Evolutionary conservation across 2,329 filamentous ascomycete species (phyloP).

Genomic region (Lachnellula subtilissima): DNA sequence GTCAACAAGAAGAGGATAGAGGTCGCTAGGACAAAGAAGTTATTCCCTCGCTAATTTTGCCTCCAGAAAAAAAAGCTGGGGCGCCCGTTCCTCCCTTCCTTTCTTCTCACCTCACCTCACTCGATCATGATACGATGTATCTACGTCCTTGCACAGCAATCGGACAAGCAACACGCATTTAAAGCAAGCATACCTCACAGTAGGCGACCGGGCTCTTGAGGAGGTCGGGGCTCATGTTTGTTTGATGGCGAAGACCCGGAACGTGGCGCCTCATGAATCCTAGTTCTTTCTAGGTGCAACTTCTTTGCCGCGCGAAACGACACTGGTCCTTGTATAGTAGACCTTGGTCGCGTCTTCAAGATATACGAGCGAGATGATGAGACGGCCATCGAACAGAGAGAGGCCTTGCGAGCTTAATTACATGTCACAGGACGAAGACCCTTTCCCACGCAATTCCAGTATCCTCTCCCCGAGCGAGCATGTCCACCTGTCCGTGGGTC

Average conservation of each 20-base stretch:
- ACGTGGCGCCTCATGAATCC: not conserved
- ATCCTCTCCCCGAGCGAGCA: not conserved
- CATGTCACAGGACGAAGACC: not conserved
- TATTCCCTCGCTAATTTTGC: not conserved
- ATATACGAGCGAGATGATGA: not conserved
- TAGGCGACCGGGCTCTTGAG: not conserved
- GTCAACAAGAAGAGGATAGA: not conserved
- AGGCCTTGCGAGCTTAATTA: not conserved
- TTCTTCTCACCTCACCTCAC: not conserved
- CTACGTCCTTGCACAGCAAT: not conserved
- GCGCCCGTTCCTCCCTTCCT: not conserved
- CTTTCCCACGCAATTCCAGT: not conserved
- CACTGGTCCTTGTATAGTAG: not conserved
- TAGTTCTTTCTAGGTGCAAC: not conserved
- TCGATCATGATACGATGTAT: not conserved
- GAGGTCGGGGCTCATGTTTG: not conserved
- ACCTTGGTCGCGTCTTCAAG: not conserved
- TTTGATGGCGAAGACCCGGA: not conserved
- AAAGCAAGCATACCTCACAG: not conserved
- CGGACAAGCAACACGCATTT: not conserved
- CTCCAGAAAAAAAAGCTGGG: not conserved
- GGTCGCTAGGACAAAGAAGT: not conserved
- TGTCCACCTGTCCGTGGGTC: no score
- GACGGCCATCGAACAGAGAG: not conserved
- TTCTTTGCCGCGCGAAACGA: not conserved